Conservation (phyloP, 2,329 filamentous ascomycete species). For the Fusarium musae region DNA sequence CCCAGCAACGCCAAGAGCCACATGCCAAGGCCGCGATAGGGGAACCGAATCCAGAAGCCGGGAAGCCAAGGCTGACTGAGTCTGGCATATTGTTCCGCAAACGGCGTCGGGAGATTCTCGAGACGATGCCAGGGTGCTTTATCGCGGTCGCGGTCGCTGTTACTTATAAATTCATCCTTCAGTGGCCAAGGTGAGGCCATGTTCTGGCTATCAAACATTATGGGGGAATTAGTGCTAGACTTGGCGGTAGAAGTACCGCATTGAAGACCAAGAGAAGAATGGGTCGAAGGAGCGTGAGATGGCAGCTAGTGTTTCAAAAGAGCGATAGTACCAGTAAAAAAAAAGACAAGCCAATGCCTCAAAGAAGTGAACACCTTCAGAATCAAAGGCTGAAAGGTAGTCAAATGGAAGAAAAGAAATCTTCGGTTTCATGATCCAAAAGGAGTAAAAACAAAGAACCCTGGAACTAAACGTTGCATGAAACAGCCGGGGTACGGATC, state of each 20-base stretch:
- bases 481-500: neutral
- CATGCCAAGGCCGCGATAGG: slow-evolving; percentile 25
- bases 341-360: neutral
- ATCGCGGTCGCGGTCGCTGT: neutral
- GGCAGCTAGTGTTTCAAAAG: neutral
- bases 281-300: neutral
- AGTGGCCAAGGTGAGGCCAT: slow-evolving; percentile 18
- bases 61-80: slow-evolving; percentile 36
- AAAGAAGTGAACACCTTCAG: neutral
- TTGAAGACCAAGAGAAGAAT: neutral
- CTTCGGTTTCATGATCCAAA: neutral
- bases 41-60: slow-evolving; percentile 34
- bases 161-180: slow-evolving; percentile 12
- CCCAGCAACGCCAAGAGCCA: slow-evolving; percentile 30
- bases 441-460: neutral
- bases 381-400: neutral
- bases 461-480: neutral
- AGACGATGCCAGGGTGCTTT: slow-evolving; percentile 28
- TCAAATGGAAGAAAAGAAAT: slow-evolving; percentile 2
- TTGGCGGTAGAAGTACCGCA: neutral
- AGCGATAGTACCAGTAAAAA: neutral
- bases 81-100: slow-evolving; percentile 6
- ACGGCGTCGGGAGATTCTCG: slow-evolving; percentile 3
- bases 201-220: neutral
- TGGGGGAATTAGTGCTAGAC: neutral